A percentile compares a stretch with the other conserved stretches of the same genome.
These are phyloP conservation scores for Rickenella mellea DNA, from an alignment of 768 basidiomycete genomes.

Conservation along the genomic window DNA sequence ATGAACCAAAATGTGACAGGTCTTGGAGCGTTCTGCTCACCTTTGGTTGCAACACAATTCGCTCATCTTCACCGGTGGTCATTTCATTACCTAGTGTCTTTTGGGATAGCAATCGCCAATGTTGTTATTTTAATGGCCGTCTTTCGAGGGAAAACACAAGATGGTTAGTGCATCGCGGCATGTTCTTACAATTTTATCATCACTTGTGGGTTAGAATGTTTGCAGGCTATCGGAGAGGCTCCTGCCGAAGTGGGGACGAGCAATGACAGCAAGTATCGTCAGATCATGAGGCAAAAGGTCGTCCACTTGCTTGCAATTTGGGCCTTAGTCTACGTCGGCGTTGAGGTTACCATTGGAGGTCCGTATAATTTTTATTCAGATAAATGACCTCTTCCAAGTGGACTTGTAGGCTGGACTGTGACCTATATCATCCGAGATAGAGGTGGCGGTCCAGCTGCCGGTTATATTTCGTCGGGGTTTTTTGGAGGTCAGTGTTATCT, in stretches of 20 bases:
- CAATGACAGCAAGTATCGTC: conserved; percentile 11
- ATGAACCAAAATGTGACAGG: not conserved
- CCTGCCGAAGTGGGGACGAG: not conserved
- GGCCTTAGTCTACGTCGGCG: conserved; percentile 23
- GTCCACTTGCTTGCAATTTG: conserved; percentile 20
- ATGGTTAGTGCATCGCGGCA: conserved; percentile 44
- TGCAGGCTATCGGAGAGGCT: not conserved
- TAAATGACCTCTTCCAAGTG: too few relatives aligned
- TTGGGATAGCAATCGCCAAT: not conserved
- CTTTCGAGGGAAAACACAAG: conserved; percentile 63
- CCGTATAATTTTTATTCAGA: not conserved
- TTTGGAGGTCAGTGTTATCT: conserved; percentile 34
- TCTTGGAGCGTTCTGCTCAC: not conserved
- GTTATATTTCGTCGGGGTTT: conserved; percentile 51
- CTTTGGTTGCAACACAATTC: not conserved
- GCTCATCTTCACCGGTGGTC: not conserved
- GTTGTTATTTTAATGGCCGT: conserved; percentile 21
- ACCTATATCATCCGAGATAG: conserved; percentile 41
- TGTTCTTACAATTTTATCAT: too few relatives aligned
- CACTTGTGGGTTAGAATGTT: too few relatives aligned
- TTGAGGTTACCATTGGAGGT: conserved; percentile 23
- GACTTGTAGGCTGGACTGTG: conserved; percentile 75
- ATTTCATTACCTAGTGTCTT: not conserved
- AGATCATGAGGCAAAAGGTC: conserved; percentile 15
- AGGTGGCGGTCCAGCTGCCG: conserved; percentile 35